phyloP scores from a whole-genome alignment of 164 flowering plant genomes.

The Aristolochia californica region DNA sequence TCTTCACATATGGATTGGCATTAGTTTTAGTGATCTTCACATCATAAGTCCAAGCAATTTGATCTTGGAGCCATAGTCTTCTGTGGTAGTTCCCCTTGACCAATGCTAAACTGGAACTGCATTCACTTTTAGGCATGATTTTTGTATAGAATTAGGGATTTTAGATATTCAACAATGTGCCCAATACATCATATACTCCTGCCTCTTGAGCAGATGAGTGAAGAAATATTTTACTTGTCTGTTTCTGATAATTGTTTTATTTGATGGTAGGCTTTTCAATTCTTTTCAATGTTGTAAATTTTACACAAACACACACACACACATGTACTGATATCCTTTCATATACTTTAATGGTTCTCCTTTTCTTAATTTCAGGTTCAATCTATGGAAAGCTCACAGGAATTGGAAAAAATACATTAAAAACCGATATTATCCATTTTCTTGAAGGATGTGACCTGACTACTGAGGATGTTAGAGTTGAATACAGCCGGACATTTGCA shows the following conservation, averaged over 20 bases:
- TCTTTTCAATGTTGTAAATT: neutral
- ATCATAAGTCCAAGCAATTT: too few species aligned
- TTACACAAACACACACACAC: too few species aligned
- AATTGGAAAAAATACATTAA: constrained; percentile 11
- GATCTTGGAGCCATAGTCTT: too few species aligned
- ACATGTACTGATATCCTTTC: neutral
- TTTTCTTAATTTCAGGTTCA: constrained; percentile 20
- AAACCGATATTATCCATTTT: constrained; percentile 38
- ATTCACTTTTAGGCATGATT: too few species aligned
- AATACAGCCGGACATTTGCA: constrained; percentile 23
- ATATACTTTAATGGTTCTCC: neutral
- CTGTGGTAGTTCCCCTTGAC: too few species aligned
- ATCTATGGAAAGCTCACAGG: constrained; percentile 32
- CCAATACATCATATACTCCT: too few species aligned
- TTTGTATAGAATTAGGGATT: too few species aligned
- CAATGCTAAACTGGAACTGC: too few species aligned
- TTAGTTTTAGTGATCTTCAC: too few species aligned
- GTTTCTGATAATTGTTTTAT: neutral
- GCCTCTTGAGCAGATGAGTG: too few species aligned
- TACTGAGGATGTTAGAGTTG: constrained; percentile 41
- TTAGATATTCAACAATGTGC: too few species aligned
- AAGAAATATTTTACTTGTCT: neutral
- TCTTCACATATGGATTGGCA: too few species aligned
- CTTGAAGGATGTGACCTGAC: constrained; percentile 49
- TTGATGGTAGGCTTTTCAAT: neutral